Conservation (phyloP, 257 asterid species). For the Agastache rugosa region DNA sequence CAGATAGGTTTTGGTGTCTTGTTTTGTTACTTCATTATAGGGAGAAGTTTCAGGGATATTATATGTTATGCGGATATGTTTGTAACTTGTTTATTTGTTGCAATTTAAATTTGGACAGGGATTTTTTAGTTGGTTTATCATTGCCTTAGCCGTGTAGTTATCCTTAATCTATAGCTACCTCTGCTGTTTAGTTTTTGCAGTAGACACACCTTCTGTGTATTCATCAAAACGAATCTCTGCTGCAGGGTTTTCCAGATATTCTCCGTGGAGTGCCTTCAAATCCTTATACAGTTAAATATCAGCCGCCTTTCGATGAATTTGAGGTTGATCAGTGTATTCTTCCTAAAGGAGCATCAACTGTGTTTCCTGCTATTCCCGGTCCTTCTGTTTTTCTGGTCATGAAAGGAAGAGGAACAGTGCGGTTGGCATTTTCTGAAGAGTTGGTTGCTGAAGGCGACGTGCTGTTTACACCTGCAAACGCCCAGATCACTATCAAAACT, state of each 20-base stretch:
- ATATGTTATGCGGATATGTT: not conserved
- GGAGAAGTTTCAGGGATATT: not conserved
- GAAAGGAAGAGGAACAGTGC: constrained; percentile 68
- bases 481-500: constrained; percentile 52
- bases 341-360: constrained; percentile 59
- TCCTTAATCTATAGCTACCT: not conserved
- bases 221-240: constrained; percentile 18
- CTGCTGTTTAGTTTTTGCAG: not conserved
- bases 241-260: constrained; percentile 80
- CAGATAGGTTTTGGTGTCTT: not conserved
- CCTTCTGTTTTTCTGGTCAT: constrained; percentile 75
- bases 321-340: constrained; percentile 88
- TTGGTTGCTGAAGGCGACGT: constrained; percentile 72
- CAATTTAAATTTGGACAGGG: no score
- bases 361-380: constrained; percentile 65
- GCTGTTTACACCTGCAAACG: constrained; percentile 70
- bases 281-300: constrained; percentile 66
- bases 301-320: constrained; percentile 90
- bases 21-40: not conserved
- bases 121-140: not conserved
- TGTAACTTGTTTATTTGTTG: no score
- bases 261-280: constrained; percentile 64
- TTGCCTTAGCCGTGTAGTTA: not conserved
- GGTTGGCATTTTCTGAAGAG: constrained; percentile 43
- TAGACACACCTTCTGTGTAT: not conserved